Conservation (phyloP, 2,329 filamentous ascomycete genomes). For the Verticillium nonalfalfae region DNA sequence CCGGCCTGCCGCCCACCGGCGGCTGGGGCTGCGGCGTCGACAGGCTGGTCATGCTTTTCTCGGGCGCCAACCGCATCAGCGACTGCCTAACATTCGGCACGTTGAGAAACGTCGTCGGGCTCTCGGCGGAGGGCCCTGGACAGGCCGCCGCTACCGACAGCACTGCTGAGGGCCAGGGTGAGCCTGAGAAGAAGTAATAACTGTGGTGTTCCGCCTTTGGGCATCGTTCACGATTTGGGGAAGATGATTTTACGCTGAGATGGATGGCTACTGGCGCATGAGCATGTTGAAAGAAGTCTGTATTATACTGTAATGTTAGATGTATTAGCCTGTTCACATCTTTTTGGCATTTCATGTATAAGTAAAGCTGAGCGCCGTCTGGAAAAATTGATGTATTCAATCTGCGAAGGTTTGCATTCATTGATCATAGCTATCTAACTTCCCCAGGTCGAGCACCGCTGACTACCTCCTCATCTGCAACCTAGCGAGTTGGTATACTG, state of each 20-base stretch:
- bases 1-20: slow-evolving; percentile 88
- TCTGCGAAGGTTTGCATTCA: no score
- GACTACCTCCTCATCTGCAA: no score
- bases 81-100: slow-evolving; percentile 89
- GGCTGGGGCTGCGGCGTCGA: slow-evolving; percentile 96
- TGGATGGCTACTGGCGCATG: neutral
- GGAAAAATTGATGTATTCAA: no score
- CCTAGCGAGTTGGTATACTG: no score
- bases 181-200: neutral
- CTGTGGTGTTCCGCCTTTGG: neutral
- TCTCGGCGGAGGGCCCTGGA: slow-evolving; percentile 28
- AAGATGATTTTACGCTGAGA: neutral
- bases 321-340: neutral
- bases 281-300: neutral
- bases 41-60: slow-evolving; percentile 84
- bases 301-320: neutral
- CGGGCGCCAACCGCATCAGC: slow-evolving; percentile 69
- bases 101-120: slow-evolving; percentile 59
- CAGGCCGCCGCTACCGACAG: neutral
- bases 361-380: no score
- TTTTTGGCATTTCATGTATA: no score
- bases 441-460: no score
- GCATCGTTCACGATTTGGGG: neutral
- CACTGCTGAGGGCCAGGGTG: neutral
- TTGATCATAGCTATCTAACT: no score